Conservation (phyloP, 208 protist species). For the Trypanosomatidae sp. region DNA sequence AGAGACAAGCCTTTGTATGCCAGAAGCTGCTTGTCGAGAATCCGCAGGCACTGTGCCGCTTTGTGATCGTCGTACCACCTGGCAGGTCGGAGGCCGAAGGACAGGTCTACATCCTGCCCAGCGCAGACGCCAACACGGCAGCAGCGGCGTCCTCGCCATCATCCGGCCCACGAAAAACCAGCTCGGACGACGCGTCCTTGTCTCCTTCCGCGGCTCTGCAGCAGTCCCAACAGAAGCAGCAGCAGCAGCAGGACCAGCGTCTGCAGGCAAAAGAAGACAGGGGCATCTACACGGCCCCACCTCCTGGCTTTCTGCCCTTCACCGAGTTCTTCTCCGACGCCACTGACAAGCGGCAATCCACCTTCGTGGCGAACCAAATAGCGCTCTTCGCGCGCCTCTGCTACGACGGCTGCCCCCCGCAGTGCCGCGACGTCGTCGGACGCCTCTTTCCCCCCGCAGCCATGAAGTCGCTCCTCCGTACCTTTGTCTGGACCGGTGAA, state of each 20-base stretch:
- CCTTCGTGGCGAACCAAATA: slow-evolving; percentile 56
- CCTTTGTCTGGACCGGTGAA: slow-evolving; percentile 41
- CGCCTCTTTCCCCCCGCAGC: slow-evolving; percentile 42
- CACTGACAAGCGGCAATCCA: slow-evolving; percentile 21
- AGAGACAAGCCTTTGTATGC: slow-evolving; percentile 59
- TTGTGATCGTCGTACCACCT: slow-evolving; percentile 25
- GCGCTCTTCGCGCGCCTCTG: slow-evolving; percentile 56
- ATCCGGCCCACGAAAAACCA: too few relatives aligned
- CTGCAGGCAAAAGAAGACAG: too few relatives aligned
- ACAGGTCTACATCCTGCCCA: slow-evolving; percentile 27
- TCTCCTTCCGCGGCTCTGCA: too few relatives aligned
- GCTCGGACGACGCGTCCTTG: too few relatives aligned
- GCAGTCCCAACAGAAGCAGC: too few relatives aligned
- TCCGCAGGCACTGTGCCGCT: slow-evolving; percentile 37
- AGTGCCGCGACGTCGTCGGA: slow-evolving; percentile 45
- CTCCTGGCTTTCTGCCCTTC: slow-evolving; percentile 15
- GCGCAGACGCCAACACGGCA: background rate
- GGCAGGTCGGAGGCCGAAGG: slow-evolving; percentile 22
- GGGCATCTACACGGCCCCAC: too few relatives aligned
- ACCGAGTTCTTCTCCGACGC: slow-evolving; percentile 36
- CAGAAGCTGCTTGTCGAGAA: slow-evolving; percentile 64
- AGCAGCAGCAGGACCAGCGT: too few relatives aligned
- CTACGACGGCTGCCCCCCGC: slow-evolving; percentile 57
- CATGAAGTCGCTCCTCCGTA: slow-evolving; percentile 41
- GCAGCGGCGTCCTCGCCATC: too few relatives aligned